These are phyloP conservation scores for Fusarium sp. DNA, from an alignment of 2,329 filamentous ascomycete genomes.

Conservation along the genomic window DNA sequence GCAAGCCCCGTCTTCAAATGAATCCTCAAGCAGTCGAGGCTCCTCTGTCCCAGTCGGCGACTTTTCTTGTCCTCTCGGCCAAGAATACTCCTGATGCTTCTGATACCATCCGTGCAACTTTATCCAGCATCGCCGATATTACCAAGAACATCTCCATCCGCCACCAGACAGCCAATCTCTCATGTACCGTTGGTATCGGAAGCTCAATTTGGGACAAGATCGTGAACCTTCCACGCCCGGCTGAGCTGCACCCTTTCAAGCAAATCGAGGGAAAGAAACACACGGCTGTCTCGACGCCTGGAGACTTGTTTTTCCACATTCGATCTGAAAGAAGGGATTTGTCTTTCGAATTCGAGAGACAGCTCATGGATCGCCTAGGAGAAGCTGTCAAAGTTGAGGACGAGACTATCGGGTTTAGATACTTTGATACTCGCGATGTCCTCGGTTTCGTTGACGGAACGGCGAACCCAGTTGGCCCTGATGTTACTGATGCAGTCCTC, in stretches of 20 bases:
- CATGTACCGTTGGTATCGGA: slow-evolving; percentile 67
- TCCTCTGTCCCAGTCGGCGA: slow-evolving; percentile 64
- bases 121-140: slow-evolving; percentile 59
- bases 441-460: slow-evolving; percentile 72
- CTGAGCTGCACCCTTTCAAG: slow-evolving; percentile 64
- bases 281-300: slow-evolving; percentile 66
- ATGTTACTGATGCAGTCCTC: slow-evolving; percentile 56
- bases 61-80: slow-evolving; percentile 64
- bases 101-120: slow-evolving; percentile 54
- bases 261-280: slow-evolving; percentile 60
- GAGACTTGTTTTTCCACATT: slow-evolving; percentile 70
- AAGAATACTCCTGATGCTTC: slow-evolving; percentile 50
- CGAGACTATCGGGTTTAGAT: slow-evolving; percentile 68
- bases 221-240: slow-evolving; percentile 56
- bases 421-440: slow-evolving; percentile 69
- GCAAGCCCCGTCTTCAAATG: slow-evolving; percentile 19
- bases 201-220: slow-evolving; percentile 63
- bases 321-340: slow-evolving; percentile 67
- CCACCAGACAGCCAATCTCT: slow-evolving; percentile 56
- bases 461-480: slow-evolving; percentile 65
- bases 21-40: slow-evolving; percentile 59
- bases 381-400: slow-evolving; percentile 62
- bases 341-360: slow-evolving; percentile 69
- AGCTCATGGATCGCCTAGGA: slow-evolving; percentile 62
- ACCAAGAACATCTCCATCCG: slow-evolving; percentile 66